Evolutionary conservation across 2,329 filamentous ascomycete species (phyloP), one percentile per base, ranked within the genome.

Genomic region (Endoconidiophora polonica): DNA sequence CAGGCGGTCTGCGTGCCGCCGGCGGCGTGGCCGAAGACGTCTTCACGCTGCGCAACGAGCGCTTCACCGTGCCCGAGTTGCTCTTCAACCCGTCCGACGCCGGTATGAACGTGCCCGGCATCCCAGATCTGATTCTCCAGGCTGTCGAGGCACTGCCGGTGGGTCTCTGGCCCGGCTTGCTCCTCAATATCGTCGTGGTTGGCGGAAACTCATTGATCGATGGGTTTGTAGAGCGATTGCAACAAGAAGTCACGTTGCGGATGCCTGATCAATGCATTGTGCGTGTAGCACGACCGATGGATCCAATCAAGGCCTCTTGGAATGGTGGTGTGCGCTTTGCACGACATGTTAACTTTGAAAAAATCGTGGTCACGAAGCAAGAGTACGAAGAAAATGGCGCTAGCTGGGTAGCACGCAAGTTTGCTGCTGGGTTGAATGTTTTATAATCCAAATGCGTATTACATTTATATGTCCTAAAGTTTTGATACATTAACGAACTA

Each of bases 381-480:
- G 86, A 98, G 60, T 98, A 98, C 62, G 78, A 91, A 47, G 91
- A 98, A 63, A 67, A 87, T 59, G 91, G 91, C 6, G 76, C 74
- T 50, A 69, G 67, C 1, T 90, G 85, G 84, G 72, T 84, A 22
- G 77, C 77, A 24, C 79, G 77, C 58, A 85, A 76, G 59, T 91
- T 94, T 61, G 68, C 68, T 18, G 26, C 41, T 2, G 51, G 51
- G 12, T 18, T 53, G 4, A 52, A 52, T 41, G 22, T 43, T 18
- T 12, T 52, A 6, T 52, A 46, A 37, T 12, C 29, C 29, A 10
- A 33, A 33, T 33, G 29, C 4, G 29, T 4, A 33, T 9, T 7
- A 33, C 29, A 33, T 33, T 33, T 33, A 33, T 5, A 33, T 33
- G 2, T 33, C 2, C 29, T 33, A 10, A 33, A 18, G 16, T 33